Evolutionary conservation across 805 yeast genomes (phyloP), one percentile per base, ranked within the genome.

Genomic region (Novakomyces olei): DNA sequence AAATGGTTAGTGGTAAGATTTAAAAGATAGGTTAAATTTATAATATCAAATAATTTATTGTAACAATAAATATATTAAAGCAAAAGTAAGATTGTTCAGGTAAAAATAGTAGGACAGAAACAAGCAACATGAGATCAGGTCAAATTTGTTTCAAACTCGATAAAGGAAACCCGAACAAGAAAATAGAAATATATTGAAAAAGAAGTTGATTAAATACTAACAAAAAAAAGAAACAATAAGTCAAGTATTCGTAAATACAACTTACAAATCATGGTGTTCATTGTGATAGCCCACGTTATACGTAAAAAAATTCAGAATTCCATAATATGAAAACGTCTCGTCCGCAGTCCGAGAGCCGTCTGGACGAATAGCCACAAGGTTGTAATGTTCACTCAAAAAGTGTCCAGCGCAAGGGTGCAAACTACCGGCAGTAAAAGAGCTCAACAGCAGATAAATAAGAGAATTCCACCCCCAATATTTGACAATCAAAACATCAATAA

Each of bases 191-290:
- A 10, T n/a, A 6, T 15, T 6, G 12, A 15, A 12, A 26, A 7
- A 10, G 5, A 16, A 15, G 18, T 12, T 8, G 8, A 19, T 18
- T 8, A 9, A 9, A 14, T 26, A 12, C 6, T 26, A 8, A 10
- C 16, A 7, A 26, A 26, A 6, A 10, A n/a, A 7, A 6, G 8
- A 26, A 26, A 26, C 12, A 26, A 14, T 26, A 12, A 26, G 12
- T 5, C 15, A 9, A 7, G 26, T 33, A 17, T 34, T 29, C 36
- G n/a, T n/a, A n/a, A n/a, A n/a, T n/a, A n/a, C n/a, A n/a, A n/a
- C n/a, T n/a, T n/a, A n/a, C n/a, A 81, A 81, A 54, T 81, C 95
- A 48, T 81, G 95, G 51, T 81, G 95, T 52, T 81, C 95, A 45
- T 77, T 80, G 52, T 81, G 95, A 48, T 78, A 69, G 2, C 95